Conservation (phyloP, 805 yeast genomes). For the Nakazawaea siamensis region DNA sequence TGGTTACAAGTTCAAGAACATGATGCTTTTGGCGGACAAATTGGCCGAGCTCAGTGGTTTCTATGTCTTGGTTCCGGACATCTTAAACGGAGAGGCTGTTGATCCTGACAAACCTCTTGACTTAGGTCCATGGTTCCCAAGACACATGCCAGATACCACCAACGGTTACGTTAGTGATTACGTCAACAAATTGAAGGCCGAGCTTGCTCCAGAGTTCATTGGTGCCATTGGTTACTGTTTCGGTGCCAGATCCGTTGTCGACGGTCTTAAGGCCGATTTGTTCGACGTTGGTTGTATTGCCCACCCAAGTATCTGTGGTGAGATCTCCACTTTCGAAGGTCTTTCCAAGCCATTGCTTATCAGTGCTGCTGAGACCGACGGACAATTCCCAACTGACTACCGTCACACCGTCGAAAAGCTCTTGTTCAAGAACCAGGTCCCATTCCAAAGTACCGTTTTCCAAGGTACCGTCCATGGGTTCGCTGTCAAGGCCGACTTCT, state of each 20-base stretch:
- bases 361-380: conserved; percentile 69
- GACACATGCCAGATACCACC: conserved; percentile 28
- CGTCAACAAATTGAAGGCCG: conserved; percentile 32
- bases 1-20: conserved; percentile 22
- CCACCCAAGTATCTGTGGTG: conserved; percentile 73
- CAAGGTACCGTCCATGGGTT: conserved; percentile 70
- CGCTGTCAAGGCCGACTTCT: conserved; percentile 68
- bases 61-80: conserved; percentile 30
- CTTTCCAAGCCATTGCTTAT: conserved; percentile 55
- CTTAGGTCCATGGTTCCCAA: not conserved
- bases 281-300: conserved; percentile 61
- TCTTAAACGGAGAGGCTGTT: conserved; percentile 25
- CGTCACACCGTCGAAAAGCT: conserved; percentile 55
- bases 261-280: conserved; percentile 32
- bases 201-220: conserved; percentile 35
- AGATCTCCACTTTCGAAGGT: conserved; percentile 55
- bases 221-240: conserved; percentile 74
- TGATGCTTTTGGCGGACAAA: conserved; percentile 27
- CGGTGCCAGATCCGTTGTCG: conserved; percentile 68
- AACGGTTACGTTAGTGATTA: conserved; percentile 40
- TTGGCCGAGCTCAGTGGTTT: conserved; percentile 20
- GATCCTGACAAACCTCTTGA: conserved; percentile 20
- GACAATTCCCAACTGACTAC: conserved; percentile 51
- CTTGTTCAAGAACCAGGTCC: conserved; percentile 42
- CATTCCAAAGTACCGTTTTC: conserved; percentile 54